Evolutionary conservation across 192 early-diverging fungal species (phyloP), one percentile per base, ranked within the genome.

Genomic region (Lobosporangium transversale): DNA sequence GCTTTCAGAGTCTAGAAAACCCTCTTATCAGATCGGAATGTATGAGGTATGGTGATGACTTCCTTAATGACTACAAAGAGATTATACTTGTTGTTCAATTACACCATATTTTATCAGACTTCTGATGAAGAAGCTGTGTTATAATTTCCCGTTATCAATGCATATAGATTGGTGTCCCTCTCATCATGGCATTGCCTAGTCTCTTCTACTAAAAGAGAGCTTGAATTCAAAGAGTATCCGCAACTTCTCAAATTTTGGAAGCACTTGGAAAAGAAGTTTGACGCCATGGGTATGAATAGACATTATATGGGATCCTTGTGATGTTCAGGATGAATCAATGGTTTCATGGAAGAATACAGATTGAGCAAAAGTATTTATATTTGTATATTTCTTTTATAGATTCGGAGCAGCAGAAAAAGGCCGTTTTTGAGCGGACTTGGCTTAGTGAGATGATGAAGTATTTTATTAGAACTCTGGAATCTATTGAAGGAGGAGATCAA

Each of bases 1-100:
- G 86, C n/a, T 98, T 96, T 67, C 87, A 92, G 57, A 92, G 91
- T 56, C 79, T 98, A 35, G 96, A 98, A 79, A 90, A 92, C 27
- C 59, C 59, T 0, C 18, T 81, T n/a, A 89, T 99, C 30, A 86
- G 97, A 63, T 70, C 62, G 4, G 91, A 96, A 61, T 92, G 89
- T 56, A 81, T 96, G 85, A 83, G 84, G 85, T 86, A 80, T 40
- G 58, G 17, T n/a, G n/a, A n/a, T n/a, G n/a, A n/a, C n/a, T n/a
- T n/a, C n/a, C n/a, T n/a, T n/a, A n/a, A n/a, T n/a, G n/a, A n/a
- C n/a, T n/a, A n/a, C n/a, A n/a, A n/a, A n/a, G n/a, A n/a, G n/a
- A n/a, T n/a, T n/a, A n/a, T n/a, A n/a, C n/a, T n/a, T n/a, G n/a
- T n/a, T n/a, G n/a, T n/a, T n/a, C n/a, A n/a, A n/a, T n/a, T n/a